phyloP scores from a whole-genome alignment of 257 asterid species.

The Przewalskia tangutica region DNA sequence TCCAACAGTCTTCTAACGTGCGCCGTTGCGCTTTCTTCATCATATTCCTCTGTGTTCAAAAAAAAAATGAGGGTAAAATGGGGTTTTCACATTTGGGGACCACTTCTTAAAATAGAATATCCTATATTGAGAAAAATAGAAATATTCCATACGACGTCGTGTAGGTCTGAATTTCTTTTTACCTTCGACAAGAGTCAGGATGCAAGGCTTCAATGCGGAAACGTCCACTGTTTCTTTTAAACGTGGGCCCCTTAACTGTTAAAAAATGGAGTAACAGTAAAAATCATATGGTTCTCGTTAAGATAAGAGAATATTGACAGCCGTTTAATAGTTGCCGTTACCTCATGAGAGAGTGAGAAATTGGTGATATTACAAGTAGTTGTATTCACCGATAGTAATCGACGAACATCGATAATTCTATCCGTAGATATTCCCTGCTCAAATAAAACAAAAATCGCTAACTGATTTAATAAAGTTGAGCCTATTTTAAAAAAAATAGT shows the following conservation, averaged over 20 bases:
- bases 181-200: slow-evolving; percentile 88
- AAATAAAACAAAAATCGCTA: neutral
- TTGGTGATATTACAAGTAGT: slow-evolving; percentile 54
- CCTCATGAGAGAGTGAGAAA: slow-evolving; percentile 79
- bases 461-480: neutral
- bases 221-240: slow-evolving; percentile 88
- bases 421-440: slow-evolving; percentile 84
- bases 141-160: slow-evolving; percentile 9
- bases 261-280: neutral
- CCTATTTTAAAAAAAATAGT: neutral
- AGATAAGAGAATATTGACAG: neutral
- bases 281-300: neutral
- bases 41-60: slow-evolving; percentile 73
- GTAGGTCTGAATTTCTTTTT: neutral
- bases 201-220: slow-evolving; percentile 84
- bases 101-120: neutral
- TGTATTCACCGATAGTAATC: slow-evolving; percentile 45
- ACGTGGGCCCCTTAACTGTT: slow-evolving; percentile 75
- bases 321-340: slow-evolving; percentile 5
- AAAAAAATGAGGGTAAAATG: slow-evolving; percentile 15
- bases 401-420: slow-evolving; percentile 59
- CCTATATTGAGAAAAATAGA: neutral
- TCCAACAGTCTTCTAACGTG: slow-evolving; percentile 81
- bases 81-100: slow-evolving; percentile 6
- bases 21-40: slow-evolving; percentile 73